These are phyloP conservation scores for Pichia gijzeniarum DNA, from an alignment of 805 yeast genomes.

Conservation along the genomic window DNA sequence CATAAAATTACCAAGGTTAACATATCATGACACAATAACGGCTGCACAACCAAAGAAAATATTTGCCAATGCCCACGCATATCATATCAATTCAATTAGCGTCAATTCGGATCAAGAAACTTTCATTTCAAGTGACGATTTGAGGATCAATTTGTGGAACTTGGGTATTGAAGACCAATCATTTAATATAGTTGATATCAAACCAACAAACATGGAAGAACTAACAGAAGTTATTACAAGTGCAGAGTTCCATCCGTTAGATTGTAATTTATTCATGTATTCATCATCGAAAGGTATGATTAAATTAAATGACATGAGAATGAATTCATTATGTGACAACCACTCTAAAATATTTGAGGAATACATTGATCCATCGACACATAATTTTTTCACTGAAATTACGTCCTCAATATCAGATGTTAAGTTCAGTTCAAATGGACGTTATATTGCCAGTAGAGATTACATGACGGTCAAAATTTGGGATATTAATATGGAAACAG, in stretches of 20 bases:
- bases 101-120: constrained; percentile 96
- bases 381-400: constrained; percentile 95
- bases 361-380: constrained; percentile 84
- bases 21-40: constrained; percentile 91
- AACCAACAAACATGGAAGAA: constrained; percentile 98
- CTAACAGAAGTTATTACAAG: constrained; percentile 95
- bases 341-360: constrained; percentile 89
- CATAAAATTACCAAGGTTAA: constrained; percentile 77
- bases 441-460: constrained; percentile 94
- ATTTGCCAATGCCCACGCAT: constrained; percentile 95
- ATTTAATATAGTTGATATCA: constrained; percentile 94
- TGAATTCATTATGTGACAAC: constrained; percentile 86
- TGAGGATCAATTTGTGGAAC: constrained; percentile 94
- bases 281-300: constrained; percentile 93
- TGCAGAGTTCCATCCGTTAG: constrained; percentile 91
- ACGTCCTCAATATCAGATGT: constrained; percentile 92
- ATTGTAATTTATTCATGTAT: constrained; percentile 92
- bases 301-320: constrained; percentile 94
- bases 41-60: constrained; percentile 91
- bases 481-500: constrained; percentile 96
- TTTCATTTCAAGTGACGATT: constrained; percentile 85
- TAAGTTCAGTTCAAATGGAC: constrained; percentile 84
- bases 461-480: constrained; percentile 96
- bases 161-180: constrained; percentile 89
- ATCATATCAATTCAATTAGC: constrained; percentile 93